Conservation (phyloP, 2,329 filamentous ascomycete species). For the Colletotrichum sansevieriae region DNA sequence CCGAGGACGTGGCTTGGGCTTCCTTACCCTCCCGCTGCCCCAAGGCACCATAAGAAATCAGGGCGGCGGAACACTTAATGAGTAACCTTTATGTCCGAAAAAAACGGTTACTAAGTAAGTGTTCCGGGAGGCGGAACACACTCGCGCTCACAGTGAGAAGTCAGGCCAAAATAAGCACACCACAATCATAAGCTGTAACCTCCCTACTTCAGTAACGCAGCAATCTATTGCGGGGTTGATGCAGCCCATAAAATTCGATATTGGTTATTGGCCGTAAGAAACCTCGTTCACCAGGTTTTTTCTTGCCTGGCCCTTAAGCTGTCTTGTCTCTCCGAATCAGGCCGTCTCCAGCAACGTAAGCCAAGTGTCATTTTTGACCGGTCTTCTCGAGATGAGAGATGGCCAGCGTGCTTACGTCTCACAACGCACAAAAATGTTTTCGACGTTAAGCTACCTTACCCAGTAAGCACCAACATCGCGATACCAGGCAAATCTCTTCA, state of each 20-base stretch:
- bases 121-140: background rate
- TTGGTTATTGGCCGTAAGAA: constrained; percentile 14
- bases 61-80: background rate
- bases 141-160: background rate
- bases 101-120: no score
- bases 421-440: background rate
- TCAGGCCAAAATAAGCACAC: background rate
- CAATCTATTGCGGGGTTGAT: constrained; percentile 33
- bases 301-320: constrained; percentile 1
- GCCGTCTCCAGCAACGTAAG: constrained; percentile 1
- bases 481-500: background rate
- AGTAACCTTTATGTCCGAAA: no score
- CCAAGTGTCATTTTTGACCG: background rate
- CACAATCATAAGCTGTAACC: constrained; percentile 6
- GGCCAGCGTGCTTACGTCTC: no score
- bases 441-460: background rate
- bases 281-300: constrained; percentile 21
- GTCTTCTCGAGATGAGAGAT: no score
- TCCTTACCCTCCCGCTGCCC: background rate
- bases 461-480: background rate
- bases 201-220: background rate
- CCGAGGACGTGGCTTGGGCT: constrained; percentile 5
- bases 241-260: background rate
- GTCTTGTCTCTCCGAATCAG: background rate
- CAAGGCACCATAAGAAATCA: background rate